phyloP scores from a whole-genome alignment of 345 rosid species.

The Syzygium jambos region DNA sequence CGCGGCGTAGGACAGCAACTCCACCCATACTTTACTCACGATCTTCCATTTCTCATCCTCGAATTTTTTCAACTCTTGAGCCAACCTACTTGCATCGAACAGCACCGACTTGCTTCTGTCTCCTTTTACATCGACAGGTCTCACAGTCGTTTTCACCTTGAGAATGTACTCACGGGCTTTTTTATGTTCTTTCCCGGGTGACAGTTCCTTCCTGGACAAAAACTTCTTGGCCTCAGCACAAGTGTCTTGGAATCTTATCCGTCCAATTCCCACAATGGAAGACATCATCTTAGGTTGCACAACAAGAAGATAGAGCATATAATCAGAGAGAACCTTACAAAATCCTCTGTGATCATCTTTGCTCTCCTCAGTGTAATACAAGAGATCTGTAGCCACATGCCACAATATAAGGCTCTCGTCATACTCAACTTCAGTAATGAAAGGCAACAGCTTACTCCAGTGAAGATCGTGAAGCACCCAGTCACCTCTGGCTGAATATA shows the following conservation, averaged over 20 bases:
- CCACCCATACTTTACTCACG: constrained; percentile 55
- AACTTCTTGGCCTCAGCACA: constrained; percentile 5
- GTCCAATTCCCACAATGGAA: not conserved
- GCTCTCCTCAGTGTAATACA: constrained; percentile 2
- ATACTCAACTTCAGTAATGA: constrained; percentile 16
- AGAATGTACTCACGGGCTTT: not conserved
- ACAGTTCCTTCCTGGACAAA: not conserved
- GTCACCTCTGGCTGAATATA: constrained; percentile 46
- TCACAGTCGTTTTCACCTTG: constrained; percentile 13
- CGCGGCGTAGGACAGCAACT: constrained; percentile 45
- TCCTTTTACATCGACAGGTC: constrained; percentile 36
- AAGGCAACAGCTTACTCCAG: constrained; percentile 13
- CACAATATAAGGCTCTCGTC: constrained; percentile 44
- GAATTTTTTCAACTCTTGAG: constrained; percentile 21
- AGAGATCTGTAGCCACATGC: constrained; percentile 47
- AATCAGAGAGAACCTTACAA: not conserved
- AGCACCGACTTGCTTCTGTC: constrained; percentile 55
- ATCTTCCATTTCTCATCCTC: constrained; percentile 31
- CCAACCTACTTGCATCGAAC: constrained; percentile 51
- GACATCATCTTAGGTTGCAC: not conserved
- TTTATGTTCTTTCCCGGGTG: not conserved
- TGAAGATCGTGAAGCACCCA: constrained; percentile 23
- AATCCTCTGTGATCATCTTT: not conserved
- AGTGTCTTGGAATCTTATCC: not conserved
- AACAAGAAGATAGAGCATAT: constrained; percentile 2